phyloP scores from a whole-genome alignment of 75 land plant genomes.

The Ceratopteris richardii region DNA sequence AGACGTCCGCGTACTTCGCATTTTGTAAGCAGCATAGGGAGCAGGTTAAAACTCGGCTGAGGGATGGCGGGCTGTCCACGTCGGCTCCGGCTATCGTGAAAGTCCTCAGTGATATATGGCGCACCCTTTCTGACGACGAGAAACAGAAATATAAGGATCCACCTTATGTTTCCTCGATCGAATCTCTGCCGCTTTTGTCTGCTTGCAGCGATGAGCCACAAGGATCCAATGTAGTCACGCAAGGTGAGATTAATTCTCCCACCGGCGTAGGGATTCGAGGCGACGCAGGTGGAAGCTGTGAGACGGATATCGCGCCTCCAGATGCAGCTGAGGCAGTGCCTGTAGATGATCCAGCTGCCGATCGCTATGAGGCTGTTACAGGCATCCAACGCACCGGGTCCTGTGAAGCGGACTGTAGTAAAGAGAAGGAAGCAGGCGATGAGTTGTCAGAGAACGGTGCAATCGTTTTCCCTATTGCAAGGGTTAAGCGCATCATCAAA shows the following conservation, averaged over 20 bases:
- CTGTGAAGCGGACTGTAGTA: neutral
- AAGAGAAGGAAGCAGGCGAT: neutral
- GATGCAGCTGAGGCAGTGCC: no score
- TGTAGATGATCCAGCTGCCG: no score
- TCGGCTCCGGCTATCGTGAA: neutral
- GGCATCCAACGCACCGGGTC: neutral
- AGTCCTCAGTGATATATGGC: neutral
- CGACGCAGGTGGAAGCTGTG: no score
- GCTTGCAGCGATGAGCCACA: neutral
- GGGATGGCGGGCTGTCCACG: neutral
- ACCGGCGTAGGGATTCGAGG: no score
- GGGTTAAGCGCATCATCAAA: conserved; percentile 27
- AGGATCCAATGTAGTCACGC: neutral
- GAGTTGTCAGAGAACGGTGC: neutral
- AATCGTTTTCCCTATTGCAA: conserved; percentile 3
- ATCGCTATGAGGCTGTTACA: no score
- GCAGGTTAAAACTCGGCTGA: neutral
- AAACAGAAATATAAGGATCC: neutral
- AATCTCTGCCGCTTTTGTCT: neutral
- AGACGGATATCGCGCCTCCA: no score
- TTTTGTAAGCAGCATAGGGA: neutral
- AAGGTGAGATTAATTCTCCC: no score
- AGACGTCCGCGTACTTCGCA: neutral
- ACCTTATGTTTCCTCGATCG: neutral
- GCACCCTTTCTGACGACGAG: neutral